A percentile compares a stretch with the other conserved stretches of the same genome.
Conservation (phyloP, 352 stramenopile species). For the Blastocystis sp. region DNA sequence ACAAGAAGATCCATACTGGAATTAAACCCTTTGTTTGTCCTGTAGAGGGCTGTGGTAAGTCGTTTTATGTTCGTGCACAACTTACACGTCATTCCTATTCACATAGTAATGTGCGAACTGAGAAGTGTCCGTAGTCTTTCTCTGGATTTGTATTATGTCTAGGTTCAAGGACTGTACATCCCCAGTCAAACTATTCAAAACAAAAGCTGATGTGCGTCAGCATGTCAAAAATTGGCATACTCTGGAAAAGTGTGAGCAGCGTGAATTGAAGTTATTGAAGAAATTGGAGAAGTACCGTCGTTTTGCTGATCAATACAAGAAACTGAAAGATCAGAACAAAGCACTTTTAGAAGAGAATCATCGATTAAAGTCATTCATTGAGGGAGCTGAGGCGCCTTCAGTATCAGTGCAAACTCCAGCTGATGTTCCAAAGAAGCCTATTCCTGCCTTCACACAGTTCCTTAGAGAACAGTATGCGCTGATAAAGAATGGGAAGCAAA, state of each 20-base stretch:
- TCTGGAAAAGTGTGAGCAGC: constrained; percentile 59
- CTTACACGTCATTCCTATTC: constrained; percentile 53
- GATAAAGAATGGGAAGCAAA: neutral
- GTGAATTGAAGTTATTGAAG: constrained; percentile 7
- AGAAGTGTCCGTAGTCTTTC: constrained; percentile 48
- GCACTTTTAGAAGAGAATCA: constrained; percentile 29
- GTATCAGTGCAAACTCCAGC: neutral
- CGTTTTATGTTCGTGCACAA: constrained; percentile 58
- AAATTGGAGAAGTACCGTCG: constrained; percentile 63
- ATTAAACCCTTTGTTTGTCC: constrained; percentile 38
- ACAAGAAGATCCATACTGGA: constrained; percentile 63
- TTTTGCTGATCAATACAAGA: constrained; percentile 56
- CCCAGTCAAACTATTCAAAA: constrained; percentile 65
- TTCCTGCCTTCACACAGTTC: constrained; percentile 65
- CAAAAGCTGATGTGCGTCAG: constrained; percentile 63
- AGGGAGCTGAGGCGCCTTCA: neutral
- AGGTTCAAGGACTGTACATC: constrained; percentile 53
- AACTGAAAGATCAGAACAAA: constrained; percentile 40
- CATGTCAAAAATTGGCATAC: constrained; percentile 67
- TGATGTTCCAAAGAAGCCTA: neutral
- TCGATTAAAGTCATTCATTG: neutral
- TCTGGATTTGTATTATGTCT: neutral
- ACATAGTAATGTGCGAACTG: constrained; percentile 56
- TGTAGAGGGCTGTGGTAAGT: constrained; percentile 61
- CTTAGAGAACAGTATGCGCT: constrained; percentile 23